Conservation (phyloP, 2,329 filamentous ascomycete species). For the Diaporthe vexans region DNA sequence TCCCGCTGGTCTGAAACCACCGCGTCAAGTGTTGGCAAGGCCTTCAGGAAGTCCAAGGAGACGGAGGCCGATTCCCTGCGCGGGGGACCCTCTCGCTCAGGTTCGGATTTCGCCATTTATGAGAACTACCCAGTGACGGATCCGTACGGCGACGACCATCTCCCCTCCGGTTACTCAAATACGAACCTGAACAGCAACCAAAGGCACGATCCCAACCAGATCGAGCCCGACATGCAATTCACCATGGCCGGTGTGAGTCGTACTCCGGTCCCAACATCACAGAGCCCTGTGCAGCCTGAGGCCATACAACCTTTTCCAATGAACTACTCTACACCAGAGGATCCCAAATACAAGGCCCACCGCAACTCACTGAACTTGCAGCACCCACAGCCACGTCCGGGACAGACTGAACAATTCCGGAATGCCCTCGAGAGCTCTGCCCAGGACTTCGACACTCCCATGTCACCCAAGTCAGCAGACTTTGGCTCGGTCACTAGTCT, state of each 20-base stretch:
- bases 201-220: slow-evolving; percentile 45
- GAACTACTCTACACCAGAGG: slow-evolving; percentile 63
- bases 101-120: slow-evolving; percentile 79
- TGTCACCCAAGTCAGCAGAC: slow-evolving; percentile 72
- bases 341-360: slow-evolving; percentile 86
- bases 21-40: slow-evolving; percentile 85
- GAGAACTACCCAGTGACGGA: slow-evolving; percentile 71
- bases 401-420: slow-evolving; percentile 81
- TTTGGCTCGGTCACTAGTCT: slow-evolving; percentile 75
- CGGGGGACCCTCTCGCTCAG: slow-evolving; percentile 77
- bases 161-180: slow-evolving; percentile 70
- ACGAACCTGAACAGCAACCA: slow-evolving; percentile 57
- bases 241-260: slow-evolving; percentile 42
- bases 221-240: slow-evolving; percentile 42
- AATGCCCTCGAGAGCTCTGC: slow-evolving; percentile 81
- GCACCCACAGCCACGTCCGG: slow-evolving; percentile 82
- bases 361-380: slow-evolving; percentile 85
- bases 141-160: slow-evolving; percentile 72
- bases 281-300: slow-evolving; percentile 50
- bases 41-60: slow-evolving; percentile 78
- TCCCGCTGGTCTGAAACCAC: slow-evolving; percentile 99
- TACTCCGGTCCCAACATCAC: slow-evolving; percentile 37
- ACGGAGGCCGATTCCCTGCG: slow-evolving; percentile 71
- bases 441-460: slow-evolving; percentile 73
- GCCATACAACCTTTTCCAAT: slow-evolving; percentile 52